Base-by-base conservation (phyloP, 371 early-diverging fungal species). In the Mucor plumbeus region DNA sequence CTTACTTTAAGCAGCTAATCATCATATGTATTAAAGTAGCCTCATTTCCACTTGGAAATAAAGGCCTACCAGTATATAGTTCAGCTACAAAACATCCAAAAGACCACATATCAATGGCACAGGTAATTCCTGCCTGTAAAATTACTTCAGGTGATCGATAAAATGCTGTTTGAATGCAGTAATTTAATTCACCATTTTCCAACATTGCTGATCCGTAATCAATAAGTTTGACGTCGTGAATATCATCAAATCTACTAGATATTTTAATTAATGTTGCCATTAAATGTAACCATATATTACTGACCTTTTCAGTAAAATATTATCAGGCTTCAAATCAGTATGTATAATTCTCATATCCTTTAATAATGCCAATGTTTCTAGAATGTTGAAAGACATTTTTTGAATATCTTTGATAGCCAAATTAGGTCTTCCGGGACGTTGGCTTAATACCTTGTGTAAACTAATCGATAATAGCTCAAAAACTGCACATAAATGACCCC, bases 41-140 rank as follows among this genome's bases (percentile, higher is more conserved):
- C 81, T 97, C 97, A 54, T 93, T 92, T 7, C 88, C 87, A 9
- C 98, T 97, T 0, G 98, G 97, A 74, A 97, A 96, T 63, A 99
- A 73, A 0, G 97, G 97, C 5, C 92, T 76, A 0, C 97, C 97
- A 0, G 95, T 73, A 72, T 91, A 95, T 14, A 99, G 81, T 76
- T 99, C 99, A 6, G 96, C 98, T n/a, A 97, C 94, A 63, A 99
- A 94, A 77, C 99, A 99, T 0, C 99, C 99, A 10, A 98, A 83
- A 0, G 98, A 96, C 99, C 99, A 99, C 90, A 99, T 97, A 77
- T 99, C 99, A 50, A 98, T 95, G 13, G 94, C 84, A 48, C 95
- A 91, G 9, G 94, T 88, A 82, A 97, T 93, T 55, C 93, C 92
- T 26, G 95, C 74, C 2, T 96, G 96, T 15, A 99, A 81, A 9